Conservation (phyloP, 345 rosid genomes). For the Sonneratia alba region DNA sequence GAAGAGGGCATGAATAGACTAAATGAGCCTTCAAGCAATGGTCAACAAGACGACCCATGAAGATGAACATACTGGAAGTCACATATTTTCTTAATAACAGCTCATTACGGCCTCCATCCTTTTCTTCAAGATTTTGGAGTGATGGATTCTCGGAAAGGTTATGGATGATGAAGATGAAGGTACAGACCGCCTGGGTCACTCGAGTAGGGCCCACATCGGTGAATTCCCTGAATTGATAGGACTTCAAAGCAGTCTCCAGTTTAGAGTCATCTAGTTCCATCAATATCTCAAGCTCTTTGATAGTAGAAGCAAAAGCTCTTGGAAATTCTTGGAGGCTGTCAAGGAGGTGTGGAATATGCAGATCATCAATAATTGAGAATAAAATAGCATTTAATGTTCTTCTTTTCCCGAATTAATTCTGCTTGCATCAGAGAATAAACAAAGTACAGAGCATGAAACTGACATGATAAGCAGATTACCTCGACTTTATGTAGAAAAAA, state of each 20-base stretch:
- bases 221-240: slow-evolving; percentile 54
- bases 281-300: slow-evolving; percentile 46
- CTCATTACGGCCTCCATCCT: slow-evolving; percentile 14
- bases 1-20: slow-evolving; percentile 45
- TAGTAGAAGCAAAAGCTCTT: slow-evolving; percentile 48
- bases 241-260: slow-evolving; percentile 38
- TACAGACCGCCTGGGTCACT: slow-evolving; percentile 53
- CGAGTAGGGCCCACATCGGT: slow-evolving; percentile 60
- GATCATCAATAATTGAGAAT: background rate
- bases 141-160: slow-evolving; percentile 22
- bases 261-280: slow-evolving; percentile 43
- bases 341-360: background rate
- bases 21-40: slow-evolving; percentile 44
- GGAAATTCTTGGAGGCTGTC: slow-evolving; percentile 61
- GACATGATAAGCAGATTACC: slow-evolving; percentile 27
- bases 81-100: slow-evolving; percentile 28
- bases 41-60: slow-evolving; percentile 63
- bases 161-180: slow-evolving; percentile 54
- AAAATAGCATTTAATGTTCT: background rate
- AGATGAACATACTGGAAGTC: slow-evolving; percentile 33
- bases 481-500: slow-evolving; percentile 59
- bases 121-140: slow-evolving; percentile 15
- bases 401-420: background rate
- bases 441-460: background rate
- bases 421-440: background rate